Base-by-base conservation (phyloP, 495 filamentous ascomycete genomes). In the Hypoxylon perforatum region DNA sequence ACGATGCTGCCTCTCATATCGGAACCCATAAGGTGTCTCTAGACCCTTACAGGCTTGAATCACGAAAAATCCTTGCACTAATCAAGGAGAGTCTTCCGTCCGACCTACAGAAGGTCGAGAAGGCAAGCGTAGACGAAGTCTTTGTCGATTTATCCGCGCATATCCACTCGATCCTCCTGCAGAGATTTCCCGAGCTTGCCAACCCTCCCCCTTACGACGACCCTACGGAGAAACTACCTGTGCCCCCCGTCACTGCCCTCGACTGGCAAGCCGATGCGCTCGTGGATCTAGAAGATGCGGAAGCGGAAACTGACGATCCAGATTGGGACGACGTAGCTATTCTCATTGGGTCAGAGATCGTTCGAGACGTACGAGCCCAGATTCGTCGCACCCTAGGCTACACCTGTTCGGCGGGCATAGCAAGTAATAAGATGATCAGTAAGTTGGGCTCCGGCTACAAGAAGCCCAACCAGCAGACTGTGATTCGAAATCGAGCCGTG, bases 311-410 rank as follows among this genome's bases (percentile, higher is more conserved):
- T 44, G 89, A 91, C 69, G 88, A 94, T 73, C 92, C 92, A 4
- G 93, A 97, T 76, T 99, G 96, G 96, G 95, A 99, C 78, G 94
- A 98, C 79, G 84, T 98, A 70, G 91, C 87, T 14, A 91, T 96
- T 72, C 79, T 91, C 19, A 84, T 97, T 59, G 94, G 91, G 0
- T 91, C 92, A 8, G 92, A 97, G 73, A 94, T 98, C 67, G 89
- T 96, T 35, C 85, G 91, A n/a, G 80, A 85, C 44, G 82, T 97
- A 22, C 85, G 95, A 21, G 79, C 77, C 9, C 80, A 84, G 23
- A 85, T 98, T 30, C 85, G 84, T 71, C 83, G 88, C 41, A 76
- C 83, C 46, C 76, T 97, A 22, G 86, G 87, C 46, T 98, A 98
- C 74, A 97, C 94, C 14, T 97, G 92, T 77, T 94, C 92, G 21